Evolutionary conservation across 805 yeast species (phyloP).

Genomic region (Schwanniomyces occidentalis): DNA sequence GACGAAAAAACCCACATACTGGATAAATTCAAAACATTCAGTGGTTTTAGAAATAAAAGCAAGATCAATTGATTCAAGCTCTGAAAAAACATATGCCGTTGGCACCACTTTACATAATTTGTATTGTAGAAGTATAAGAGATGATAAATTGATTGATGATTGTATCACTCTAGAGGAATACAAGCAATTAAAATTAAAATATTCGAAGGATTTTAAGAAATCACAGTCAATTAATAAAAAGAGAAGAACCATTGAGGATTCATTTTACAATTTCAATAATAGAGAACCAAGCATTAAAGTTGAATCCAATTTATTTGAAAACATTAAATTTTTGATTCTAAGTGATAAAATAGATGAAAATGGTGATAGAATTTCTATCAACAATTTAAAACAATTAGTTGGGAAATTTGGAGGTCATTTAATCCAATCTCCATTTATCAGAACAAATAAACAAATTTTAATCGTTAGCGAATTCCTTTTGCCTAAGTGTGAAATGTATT

Average conservation of each 20-base stretch:
- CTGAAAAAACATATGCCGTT: conserved; percentile 51
- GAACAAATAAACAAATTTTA: conserved; percentile 10
- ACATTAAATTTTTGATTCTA: conserved; percentile 50
- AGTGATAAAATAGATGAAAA: conserved; percentile 45
- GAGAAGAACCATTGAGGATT: conserved; percentile 15
- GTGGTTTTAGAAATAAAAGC: conserved; percentile 84
- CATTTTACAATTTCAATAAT: conserved; percentile 17
- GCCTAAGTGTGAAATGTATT: conserved; percentile 27
- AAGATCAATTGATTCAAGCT: conserved; percentile 58
- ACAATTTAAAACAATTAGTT: conserved; percentile 39
- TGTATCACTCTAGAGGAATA: conserved; percentile 60
- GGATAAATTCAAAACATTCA: conserved; percentile 81
- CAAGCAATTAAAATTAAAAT: conserved; percentile 32
- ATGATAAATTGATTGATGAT: conserved; percentile 63
- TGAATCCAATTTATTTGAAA: conserved; percentile 41
- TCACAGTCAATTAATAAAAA: conserved; percentile 30
- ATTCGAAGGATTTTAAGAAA: conserved; percentile 23
- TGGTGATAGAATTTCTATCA: conserved; percentile 28
- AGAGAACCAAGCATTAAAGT: conserved; percentile 8
- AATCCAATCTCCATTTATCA: conserved; percentile 12
- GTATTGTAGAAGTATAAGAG: conserved; percentile 64
- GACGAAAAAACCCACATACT: conserved; percentile 59
- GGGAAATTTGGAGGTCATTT: conserved; percentile 54
- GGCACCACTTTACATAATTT: conserved; percentile 77
- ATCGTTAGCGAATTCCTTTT: conserved; percentile 26